These are phyloP conservation scores for Aquilaria malaccensis DNA, from an alignment of 345 rosid species.

Conservation along the genomic window DNA sequence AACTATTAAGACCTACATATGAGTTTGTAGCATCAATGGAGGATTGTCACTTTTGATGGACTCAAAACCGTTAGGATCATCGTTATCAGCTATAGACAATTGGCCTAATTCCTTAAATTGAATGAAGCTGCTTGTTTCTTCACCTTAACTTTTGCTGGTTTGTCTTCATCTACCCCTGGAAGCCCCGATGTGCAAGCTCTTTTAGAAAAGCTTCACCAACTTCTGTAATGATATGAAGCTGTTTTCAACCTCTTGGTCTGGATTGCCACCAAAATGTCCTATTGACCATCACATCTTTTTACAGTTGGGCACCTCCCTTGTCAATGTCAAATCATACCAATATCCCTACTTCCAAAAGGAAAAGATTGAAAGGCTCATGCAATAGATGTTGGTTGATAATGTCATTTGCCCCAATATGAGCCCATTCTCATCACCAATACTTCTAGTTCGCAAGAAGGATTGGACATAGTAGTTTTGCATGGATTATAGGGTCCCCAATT, in stretches of 20 bases:
- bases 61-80: neutral
- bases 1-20: neutral
- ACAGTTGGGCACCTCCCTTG: neutral
- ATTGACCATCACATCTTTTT: neutral
- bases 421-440: constrained; percentile 6
- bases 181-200: neutral
- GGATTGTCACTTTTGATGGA: neutral
- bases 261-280: neutral
- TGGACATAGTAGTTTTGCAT: neutral
- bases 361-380: neutral
- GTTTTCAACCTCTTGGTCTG: neutral
- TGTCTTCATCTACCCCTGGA: too few relatives aligned
- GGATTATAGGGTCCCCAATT: neutral
- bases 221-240: neutral
- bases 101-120: neutral
- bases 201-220: too few relatives aligned
- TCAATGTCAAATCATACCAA: neutral
- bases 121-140: neutral
- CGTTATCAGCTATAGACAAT: neutral
- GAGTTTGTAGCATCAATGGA: neutral
- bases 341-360: neutral
- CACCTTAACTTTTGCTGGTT: neutral
- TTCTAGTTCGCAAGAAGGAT: constrained; percentile 7
- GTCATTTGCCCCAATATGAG: constrained; percentile 4
- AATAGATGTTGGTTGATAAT: neutral